Conservation (phyloP, 305 asterid genomes). For the Salvia sclarea region DNA sequence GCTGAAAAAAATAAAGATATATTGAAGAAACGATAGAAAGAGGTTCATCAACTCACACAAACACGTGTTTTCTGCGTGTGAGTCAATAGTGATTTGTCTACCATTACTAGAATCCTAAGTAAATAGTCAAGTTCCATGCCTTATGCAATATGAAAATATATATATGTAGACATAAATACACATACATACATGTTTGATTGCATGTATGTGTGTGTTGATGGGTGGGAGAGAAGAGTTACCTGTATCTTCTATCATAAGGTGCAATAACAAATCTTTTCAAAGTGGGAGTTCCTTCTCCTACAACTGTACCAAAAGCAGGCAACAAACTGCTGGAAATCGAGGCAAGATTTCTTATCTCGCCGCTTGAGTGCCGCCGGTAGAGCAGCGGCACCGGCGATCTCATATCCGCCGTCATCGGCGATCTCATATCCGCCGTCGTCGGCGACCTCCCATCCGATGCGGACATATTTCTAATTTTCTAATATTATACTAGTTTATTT, state of each 20-base stretch:
- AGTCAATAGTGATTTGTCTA: not conserved
- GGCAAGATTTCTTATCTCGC: conserved; percentile 58
- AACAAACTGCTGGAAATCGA: conserved; percentile 85
- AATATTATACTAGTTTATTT: not conserved
- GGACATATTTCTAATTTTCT: conserved; percentile 25
- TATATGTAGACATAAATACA: not conserved
- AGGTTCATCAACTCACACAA: conserved; percentile 7
- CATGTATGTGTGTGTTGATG: not conserved
- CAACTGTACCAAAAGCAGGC: conserved; percentile 84
- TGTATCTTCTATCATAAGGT: conserved; percentile 80
- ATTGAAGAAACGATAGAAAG: not conserved
- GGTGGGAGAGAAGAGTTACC: conserved; percentile 37
- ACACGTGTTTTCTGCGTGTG: not conserved
- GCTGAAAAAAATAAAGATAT: no score
- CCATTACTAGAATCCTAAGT: not conserved
- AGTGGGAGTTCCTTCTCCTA: conserved; percentile 57
- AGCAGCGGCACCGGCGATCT: conserved; percentile 59
- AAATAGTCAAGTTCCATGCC: not conserved
- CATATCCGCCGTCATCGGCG: conserved; percentile 39
- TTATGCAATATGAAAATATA: not conserved
- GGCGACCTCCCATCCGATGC: conserved; percentile 44
- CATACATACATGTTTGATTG: not conserved
- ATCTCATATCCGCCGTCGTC: conserved; percentile 37
- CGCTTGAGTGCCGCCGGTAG: conserved; percentile 53
- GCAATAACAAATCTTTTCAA: conserved; percentile 57